A percentile compares a stretch with the other conserved stretches of the same genome.
These are phyloP conservation scores for Kurtzmaniella quercitrusa DNA, from an alignment of 1,139 yeast genomes.

Conservation along the genomic window DNA sequence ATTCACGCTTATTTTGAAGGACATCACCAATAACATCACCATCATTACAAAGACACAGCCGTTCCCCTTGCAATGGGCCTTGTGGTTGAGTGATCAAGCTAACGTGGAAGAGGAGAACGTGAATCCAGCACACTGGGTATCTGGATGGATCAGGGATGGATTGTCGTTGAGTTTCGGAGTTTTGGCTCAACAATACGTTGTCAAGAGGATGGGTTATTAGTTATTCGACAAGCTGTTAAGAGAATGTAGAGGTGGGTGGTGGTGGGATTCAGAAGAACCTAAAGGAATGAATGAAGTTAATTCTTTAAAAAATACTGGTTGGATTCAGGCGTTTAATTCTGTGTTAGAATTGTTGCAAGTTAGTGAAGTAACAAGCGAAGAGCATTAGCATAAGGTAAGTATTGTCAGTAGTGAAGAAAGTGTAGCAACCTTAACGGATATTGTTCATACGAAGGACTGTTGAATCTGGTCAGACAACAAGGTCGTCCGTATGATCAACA, in stretches of 20 bases:
- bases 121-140: conserved; percentile 95
- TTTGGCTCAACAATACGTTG: conserved; percentile 84
- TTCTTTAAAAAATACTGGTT: no score
- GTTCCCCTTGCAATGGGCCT: conserved; percentile 85
- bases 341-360: no score
- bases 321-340: no score
- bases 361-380: no score
- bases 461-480: no score
- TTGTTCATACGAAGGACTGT: no score
- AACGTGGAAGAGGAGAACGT: conserved; percentile 37
- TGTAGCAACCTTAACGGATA: no score
- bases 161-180: conserved; percentile 77
- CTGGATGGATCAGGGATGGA: conserved; percentile 85
- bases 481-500: no score
- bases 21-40: conserved; percentile 71
- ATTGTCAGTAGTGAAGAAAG: no score
- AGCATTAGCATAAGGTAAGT: no score
- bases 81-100: conserved; percentile 64
- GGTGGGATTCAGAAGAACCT: no score
- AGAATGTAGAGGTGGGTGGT: background rate
- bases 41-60: conserved; percentile 80
- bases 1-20: conserved; percentile 71
- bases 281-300: no score
- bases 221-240: background rate
- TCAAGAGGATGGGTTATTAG: conserved; percentile 81